These are phyloP conservation scores for Ogataea pignaliae DNA, from an alignment of 805 yeast species.

Conservation along the genomic window DNA sequence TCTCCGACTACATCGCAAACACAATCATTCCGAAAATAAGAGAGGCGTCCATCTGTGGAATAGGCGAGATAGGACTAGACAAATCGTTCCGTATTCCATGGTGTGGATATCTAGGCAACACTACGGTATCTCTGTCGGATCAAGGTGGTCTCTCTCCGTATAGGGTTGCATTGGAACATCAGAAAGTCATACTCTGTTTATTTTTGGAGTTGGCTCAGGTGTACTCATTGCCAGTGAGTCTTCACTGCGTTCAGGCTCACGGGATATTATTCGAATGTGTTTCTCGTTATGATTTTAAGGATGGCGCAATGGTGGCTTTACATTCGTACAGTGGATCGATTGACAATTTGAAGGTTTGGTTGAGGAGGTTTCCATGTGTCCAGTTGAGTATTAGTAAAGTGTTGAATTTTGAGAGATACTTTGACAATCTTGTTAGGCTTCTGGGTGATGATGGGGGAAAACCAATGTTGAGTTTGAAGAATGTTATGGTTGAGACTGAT, in stretches of 20 bases:
- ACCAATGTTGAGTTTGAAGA: slow-evolving; percentile 24
- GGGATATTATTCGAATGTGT: slow-evolving; percentile 51
- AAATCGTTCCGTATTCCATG: slow-evolving; percentile 65
- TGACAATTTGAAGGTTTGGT: slow-evolving; percentile 57
- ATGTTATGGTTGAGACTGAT: slow-evolving; percentile 52
- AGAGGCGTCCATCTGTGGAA: slow-evolving; percentile 29
- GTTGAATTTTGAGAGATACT: slow-evolving; percentile 20
- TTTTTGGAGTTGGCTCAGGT: slow-evolving; percentile 54
- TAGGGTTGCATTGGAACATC: slow-evolving; percentile 65
- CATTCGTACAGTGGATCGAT: slow-evolving; percentile 86
- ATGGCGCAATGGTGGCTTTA: slow-evolving; percentile 46
- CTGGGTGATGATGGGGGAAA: slow-evolving; percentile 15
- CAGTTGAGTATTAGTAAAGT: slow-evolving; percentile 27
- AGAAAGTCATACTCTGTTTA: slow-evolving; percentile 42
- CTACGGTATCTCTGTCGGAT: no score
- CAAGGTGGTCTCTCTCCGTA: slow-evolving; percentile 24
- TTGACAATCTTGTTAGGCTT: slow-evolving; percentile 9
- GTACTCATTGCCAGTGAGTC: slow-evolving; percentile 50
- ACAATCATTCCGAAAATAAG: neutral
- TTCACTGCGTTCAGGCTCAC: slow-evolving; percentile 84
- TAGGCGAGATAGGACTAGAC: slow-evolving; percentile 94
- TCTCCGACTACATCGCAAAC: slow-evolving; percentile 32
- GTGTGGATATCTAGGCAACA: slow-evolving; percentile 47
- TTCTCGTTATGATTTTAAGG: slow-evolving; percentile 6
- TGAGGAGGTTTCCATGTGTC: slow-evolving; percentile 37